Conservation (phyloP, 345 rosid genomes). For the Litchi chinensis region DNA sequence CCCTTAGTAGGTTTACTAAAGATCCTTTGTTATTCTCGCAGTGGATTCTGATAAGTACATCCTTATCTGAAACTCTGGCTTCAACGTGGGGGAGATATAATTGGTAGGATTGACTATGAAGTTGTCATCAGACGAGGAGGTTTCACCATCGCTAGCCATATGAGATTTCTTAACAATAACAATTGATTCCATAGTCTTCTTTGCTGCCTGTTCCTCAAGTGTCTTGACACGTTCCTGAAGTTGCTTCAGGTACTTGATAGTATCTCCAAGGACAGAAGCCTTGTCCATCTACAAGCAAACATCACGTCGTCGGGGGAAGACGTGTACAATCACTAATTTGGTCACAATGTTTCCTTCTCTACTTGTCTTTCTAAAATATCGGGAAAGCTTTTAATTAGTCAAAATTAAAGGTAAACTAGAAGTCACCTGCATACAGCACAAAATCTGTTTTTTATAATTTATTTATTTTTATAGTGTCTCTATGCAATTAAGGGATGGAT, state of each 20-base stretch:
- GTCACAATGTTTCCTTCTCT: too few species aligned
- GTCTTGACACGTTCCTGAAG: constrained; percentile 63
- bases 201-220: constrained; percentile 53
- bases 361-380: too few species aligned
- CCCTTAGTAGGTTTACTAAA: constrained; percentile 36
- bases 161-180: constrained; percentile 51
- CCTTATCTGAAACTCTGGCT: constrained; percentile 51
- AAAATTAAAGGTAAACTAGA: too few species aligned
- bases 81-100: constrained; percentile 58
- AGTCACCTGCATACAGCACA: too few species aligned
- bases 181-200: constrained; percentile 47
- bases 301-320: background rate
- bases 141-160: constrained; percentile 37
- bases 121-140: constrained; percentile 36
- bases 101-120: constrained; percentile 24
- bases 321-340: background rate
- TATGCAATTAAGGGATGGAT: too few species aligned
- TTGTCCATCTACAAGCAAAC: constrained; percentile 51
- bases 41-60: constrained; percentile 63
- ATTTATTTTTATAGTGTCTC: too few species aligned
- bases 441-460: too few species aligned
- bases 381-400: too few species aligned
- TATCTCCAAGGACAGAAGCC: constrained; percentile 64
- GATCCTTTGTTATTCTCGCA: constrained; percentile 53
- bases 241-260: constrained; percentile 57